Conservation (phyloP, 257 asterid genomes). For the Perilla frutescens region DNA sequence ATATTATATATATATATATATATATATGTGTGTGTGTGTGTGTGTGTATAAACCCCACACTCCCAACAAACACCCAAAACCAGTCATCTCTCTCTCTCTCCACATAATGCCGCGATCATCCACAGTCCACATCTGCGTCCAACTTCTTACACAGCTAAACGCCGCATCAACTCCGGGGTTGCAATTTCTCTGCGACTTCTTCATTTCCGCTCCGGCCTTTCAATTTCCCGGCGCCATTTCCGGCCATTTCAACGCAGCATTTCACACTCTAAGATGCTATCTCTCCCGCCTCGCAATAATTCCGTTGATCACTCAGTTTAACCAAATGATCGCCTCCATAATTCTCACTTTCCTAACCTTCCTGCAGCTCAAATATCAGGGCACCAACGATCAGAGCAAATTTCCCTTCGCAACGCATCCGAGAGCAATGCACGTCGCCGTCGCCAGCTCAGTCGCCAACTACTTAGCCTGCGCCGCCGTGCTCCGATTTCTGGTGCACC, state of each 20-base stretch:
- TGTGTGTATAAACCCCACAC: background rate
- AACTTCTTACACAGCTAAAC: background rate
- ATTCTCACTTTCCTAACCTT: background rate
- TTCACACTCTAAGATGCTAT: background rate
- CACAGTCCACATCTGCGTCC: background rate
- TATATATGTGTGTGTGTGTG: too few relatives aligned
- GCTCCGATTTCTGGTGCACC: background rate
- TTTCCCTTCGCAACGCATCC: constrained; percentile 6
- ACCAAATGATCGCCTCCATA: background rate
- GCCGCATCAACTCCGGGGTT: background rate
- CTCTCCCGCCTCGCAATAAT: background rate
- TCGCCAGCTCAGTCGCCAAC: constrained; percentile 18
- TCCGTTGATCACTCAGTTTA: background rate
- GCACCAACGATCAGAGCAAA: background rate
- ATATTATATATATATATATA: too few relatives aligned
- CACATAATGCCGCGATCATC: background rate
- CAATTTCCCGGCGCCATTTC: background rate
- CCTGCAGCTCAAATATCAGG: constrained; percentile 9
- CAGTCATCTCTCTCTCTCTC: background rate
- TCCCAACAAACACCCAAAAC: background rate
- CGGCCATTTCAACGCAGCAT: background rate
- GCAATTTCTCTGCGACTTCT: background rate
- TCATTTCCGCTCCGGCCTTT: background rate
- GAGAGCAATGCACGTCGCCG: background rate
- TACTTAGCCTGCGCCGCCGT: constrained; percentile 3